Evolutionary conservation across 2,329 filamentous ascomycete species (phyloP).

Genomic region (Fonsecaea erecta): DNA sequence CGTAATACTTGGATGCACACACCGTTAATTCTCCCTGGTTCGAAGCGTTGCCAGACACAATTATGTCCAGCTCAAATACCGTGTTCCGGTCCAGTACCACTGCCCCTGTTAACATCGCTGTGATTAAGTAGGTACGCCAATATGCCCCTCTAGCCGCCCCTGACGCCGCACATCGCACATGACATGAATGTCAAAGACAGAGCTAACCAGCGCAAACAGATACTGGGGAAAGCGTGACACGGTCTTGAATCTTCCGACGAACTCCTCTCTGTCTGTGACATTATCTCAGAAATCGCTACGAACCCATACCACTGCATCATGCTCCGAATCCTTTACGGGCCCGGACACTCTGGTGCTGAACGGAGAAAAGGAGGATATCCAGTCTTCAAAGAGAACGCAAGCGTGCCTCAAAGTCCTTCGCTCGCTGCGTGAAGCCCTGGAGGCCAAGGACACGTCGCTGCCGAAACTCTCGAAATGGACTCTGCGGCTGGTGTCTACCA

Average conservation of each 20-base stretch:
- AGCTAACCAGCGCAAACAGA: constrained; percentile 44
- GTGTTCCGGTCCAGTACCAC: constrained; percentile 94
- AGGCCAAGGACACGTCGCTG: constrained; percentile 71
- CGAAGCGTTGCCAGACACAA: not conserved
- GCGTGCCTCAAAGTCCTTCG: constrained; percentile 90
- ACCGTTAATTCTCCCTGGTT: not conserved
- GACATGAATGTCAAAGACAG: not conserved
- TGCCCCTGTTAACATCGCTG: constrained; percentile 59
- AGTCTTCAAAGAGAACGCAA: constrained; percentile 82
- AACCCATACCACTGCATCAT: constrained; percentile 93
- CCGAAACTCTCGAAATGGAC: constrained; percentile 78
- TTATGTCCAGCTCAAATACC: constrained; percentile 31
- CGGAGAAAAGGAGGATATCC: constrained; percentile 76
- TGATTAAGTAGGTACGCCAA: constrained; percentile 40
- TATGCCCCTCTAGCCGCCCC: constrained; percentile 14
- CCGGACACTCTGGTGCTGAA: constrained; percentile 80
- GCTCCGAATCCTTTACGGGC: constrained; percentile 71
- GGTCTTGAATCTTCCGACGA: constrained; percentile 93
- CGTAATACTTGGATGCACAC: not conserved
- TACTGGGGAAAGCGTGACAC: constrained; percentile 98
- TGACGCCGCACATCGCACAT: not conserved
- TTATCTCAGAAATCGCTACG: constrained; percentile 92
- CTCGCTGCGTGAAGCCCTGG: constrained; percentile 73
- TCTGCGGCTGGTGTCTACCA: constrained; percentile 88
- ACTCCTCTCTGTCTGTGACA: constrained; percentile 95